Conservation (phyloP, 208 protist genomes). For the Crithidia brevicula region DNA sequence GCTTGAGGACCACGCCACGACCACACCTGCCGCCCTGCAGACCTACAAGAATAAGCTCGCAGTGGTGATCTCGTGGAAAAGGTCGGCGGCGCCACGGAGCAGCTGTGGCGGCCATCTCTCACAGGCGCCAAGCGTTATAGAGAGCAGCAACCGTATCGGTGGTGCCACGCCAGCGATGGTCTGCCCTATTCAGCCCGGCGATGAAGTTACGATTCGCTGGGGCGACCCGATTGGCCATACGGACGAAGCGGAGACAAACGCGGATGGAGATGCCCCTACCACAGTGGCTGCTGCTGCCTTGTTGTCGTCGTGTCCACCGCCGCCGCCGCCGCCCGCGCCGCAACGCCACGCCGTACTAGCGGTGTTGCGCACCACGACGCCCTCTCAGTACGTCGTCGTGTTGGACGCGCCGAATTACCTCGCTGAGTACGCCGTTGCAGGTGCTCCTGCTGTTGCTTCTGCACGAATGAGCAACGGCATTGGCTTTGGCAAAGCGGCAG, state of each 20-base stretch:
- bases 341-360: conserved; percentile 20
- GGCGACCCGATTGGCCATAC: too few relatives aligned
- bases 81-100: neutral
- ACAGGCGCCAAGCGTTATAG: neutral
- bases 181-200: conserved; percentile 24
- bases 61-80: conserved; percentile 5
- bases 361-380: conserved; percentile 14
- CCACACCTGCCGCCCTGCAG: neutral
- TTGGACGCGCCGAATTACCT: conserved; percentile 24
- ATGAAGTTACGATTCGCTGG: conserved; percentile 38
- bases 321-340: neutral
- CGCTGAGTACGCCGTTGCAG: neutral
- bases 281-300: too few relatives aligned
- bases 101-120: too few relatives aligned
- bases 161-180: neutral
- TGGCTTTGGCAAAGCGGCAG: too few relatives aligned
- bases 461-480: too few relatives aligned
- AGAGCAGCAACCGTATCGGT: neutral
- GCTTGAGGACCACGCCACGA: conserved; percentile 12
- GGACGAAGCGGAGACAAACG: too few relatives aligned
- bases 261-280: too few relatives aligned
- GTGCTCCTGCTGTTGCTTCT: neutral
- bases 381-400: conserved; percentile 18
- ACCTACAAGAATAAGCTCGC: conserved; percentile 13
- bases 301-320: neutral